These are phyloP conservation scores for Cardiospermum halicacabum DNA, from an alignment of 345 rosid species.

Conservation along the genomic window DNA sequence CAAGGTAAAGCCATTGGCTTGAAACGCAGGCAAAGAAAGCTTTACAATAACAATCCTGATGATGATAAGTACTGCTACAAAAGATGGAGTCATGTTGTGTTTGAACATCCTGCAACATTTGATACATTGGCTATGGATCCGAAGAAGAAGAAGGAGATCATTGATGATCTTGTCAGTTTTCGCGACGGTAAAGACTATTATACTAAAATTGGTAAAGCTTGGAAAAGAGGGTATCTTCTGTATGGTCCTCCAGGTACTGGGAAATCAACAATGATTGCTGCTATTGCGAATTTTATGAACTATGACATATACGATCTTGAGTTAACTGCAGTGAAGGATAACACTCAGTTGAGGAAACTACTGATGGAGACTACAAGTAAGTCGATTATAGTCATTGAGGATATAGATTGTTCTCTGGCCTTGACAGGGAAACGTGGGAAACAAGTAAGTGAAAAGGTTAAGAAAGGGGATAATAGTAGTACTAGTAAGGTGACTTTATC, in stretches of 20 bases:
- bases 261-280: conserved; percentile 68
- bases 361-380: conserved; percentile 45
- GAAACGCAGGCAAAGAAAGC: conserved; percentile 43
- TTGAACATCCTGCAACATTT: conserved; percentile 54
- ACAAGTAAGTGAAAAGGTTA: conserved; percentile 13
- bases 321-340: conserved; percentile 48
- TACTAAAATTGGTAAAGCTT: conserved; percentile 52
- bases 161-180: conserved; percentile 46
- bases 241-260: conserved; percentile 77
- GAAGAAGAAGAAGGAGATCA: conserved; percentile 41
- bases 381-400: conserved; percentile 66
- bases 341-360: conserved; percentile 50
- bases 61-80: conserved; percentile 22
- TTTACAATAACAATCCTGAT: conserved; percentile 36
- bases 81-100: conserved; percentile 33
- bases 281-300: conserved; percentile 57
- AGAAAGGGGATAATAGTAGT: conserved; percentile 11
- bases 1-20: conserved; percentile 33
- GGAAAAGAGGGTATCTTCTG: conserved; percentile 79
- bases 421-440: conserved; percentile 43
- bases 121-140: conserved; percentile 57
- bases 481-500: conserved; percentile 43
- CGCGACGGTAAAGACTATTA: conserved; percentile 51
- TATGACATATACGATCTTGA: conserved; percentile 81
- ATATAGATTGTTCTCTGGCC: conserved; percentile 58